These are phyloP conservation scores for Grosmannia huntii DNA, from an alignment of 2,329 filamentous ascomycete genomes.

Conservation along the genomic window DNA sequence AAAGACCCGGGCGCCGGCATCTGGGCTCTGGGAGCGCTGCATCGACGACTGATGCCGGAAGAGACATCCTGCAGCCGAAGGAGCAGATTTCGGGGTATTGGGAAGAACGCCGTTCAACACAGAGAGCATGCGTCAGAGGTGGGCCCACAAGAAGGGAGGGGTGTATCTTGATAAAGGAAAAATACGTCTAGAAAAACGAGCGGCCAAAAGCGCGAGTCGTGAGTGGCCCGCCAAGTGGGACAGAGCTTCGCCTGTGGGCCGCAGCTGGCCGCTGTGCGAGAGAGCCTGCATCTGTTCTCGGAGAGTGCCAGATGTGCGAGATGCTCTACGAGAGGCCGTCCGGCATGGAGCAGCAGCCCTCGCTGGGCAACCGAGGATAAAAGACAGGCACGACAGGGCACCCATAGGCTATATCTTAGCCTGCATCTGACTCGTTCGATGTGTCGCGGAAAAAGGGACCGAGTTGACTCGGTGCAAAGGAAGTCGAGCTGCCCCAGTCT, in stretches of 20 bases:
- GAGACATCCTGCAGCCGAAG: not conserved
- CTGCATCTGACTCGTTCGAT: not conserved
- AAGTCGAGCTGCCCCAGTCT: not conserved
- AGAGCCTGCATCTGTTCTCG: not conserved
- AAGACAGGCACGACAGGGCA: not conserved
- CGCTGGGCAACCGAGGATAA: not conserved
- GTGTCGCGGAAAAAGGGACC: not conserved
- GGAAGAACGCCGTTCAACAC: not conserved
- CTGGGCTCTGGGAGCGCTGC: not conserved
- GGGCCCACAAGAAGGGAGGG: not conserved
- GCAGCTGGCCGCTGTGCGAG: not conserved
- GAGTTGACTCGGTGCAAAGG: not conserved
- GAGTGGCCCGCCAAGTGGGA: not conserved
- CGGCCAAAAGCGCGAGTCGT: not conserved
- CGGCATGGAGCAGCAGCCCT: not conserved
- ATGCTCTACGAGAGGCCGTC: not conserved
- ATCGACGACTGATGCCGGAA: not conserved
- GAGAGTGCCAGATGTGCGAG: not conserved
- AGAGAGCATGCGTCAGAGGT: not conserved
- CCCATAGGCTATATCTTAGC: not conserved
- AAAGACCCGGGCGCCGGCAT: no score
- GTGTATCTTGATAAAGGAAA: not conserved
- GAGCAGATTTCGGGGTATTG: not conserved
- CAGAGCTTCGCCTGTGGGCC: not conserved
- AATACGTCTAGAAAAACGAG: not conserved